Evolutionary conservation across 257 asterid species (phyloP).

Genomic region (Pogostemon cablin): DNA sequence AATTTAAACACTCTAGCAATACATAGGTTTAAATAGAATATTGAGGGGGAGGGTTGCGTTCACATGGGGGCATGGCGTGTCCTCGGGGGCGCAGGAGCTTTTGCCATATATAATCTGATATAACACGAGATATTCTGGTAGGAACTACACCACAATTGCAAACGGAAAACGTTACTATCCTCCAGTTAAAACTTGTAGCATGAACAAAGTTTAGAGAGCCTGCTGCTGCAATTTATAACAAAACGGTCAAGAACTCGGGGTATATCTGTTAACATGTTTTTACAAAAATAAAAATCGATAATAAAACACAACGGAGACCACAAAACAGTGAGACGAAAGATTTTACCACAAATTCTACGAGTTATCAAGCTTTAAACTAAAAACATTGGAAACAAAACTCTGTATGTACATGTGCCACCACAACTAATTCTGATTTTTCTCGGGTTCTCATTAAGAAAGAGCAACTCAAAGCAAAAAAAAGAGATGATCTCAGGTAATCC

Average conservation of each 20-base stretch:
- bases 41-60: too few relatives aligned
- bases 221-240: background rate
- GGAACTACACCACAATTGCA: background rate
- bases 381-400: conserved; percentile 40
- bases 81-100: too few relatives aligned
- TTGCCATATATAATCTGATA: background rate
- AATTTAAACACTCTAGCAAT: too few relatives aligned
- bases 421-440: conserved; percentile 37
- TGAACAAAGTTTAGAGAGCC: background rate
- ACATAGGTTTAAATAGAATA: too few relatives aligned
- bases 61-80: too few relatives aligned
- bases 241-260: background rate
- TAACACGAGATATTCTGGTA: background rate
- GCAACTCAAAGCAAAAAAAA: conserved; percentile 31
- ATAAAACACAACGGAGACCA: background rate
- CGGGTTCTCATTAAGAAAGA: conserved; percentile 35
- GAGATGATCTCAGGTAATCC: conserved; percentile 30
- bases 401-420: conserved; percentile 49
- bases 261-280: background rate
- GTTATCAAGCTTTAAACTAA: conserved; percentile 21
- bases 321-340: background rate
- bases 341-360: background rate
- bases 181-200: background rate
- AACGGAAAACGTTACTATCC: background rate
- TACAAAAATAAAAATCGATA: background rate